phyloP scores from a whole-genome alignment of 768 basidiomycete genomes.

The Panellus pusillus region DNA sequence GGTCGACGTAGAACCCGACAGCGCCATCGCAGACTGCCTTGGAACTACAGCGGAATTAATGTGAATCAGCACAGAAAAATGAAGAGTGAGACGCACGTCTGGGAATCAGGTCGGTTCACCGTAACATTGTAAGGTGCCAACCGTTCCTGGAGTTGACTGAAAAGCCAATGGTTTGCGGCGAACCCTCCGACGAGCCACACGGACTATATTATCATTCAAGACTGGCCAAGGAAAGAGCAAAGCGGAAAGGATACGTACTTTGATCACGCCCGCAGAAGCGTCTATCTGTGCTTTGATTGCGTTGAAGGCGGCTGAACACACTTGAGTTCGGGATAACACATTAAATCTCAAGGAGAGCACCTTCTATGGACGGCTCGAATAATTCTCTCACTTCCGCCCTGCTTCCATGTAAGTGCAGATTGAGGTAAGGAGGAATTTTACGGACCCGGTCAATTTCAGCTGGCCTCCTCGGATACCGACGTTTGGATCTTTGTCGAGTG shows the following conservation, averaged over 20 bases:
- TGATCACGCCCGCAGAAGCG: constrained; percentile 65
- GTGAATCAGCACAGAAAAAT: neutral
- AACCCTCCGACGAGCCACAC: constrained; percentile 84
- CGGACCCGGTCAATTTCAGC: constrained; percentile 67
- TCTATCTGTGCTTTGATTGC: constrained; percentile 74
- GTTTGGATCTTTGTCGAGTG: constrained; percentile 68
- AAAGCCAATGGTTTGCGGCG: constrained; percentile 81
- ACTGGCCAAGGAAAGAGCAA: neutral
- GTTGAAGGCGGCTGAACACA: constrained; percentile 51
- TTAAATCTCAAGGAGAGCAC: constrained; percentile 23
- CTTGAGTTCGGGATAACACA: neutral
- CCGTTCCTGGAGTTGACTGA: constrained; percentile 70
- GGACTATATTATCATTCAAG: constrained; percentile 43
- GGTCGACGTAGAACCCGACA: constrained; percentile 82
- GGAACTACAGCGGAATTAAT: constrained; percentile 45
- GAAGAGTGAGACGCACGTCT: constrained; percentile 50
- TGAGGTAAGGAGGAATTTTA: neutral
- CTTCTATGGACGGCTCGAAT: constrained; percentile 77
- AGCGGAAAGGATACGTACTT: constrained; percentile 36
- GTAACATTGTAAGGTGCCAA: constrained; percentile 54
- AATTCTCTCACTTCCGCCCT: constrained; percentile 61
- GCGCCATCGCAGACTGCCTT: constrained; percentile 86
- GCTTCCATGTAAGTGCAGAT: constrained; percentile 3
- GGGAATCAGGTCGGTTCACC: constrained; percentile 75
- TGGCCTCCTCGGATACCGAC: constrained; percentile 74